Conservation (phyloP, 345 rosid genomes). For the sweet orange (Citrus sinensis) region DNA sequence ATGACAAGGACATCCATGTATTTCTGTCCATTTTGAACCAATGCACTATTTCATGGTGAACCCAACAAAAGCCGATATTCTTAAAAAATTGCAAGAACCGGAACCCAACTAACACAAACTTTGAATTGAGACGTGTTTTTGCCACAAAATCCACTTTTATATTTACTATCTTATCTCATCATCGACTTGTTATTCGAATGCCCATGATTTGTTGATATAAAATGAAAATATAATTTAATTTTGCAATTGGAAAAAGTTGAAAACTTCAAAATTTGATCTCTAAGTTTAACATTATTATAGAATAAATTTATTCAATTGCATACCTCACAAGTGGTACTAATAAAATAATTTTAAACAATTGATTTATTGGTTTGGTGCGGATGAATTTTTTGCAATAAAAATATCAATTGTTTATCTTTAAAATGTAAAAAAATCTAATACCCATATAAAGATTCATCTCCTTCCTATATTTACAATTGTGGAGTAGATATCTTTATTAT, state of each 20-base stretch:
- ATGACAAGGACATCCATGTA: slow-evolving; percentile 5
- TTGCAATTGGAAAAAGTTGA: not conserved
- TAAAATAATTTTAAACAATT: no score
- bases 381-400: not conserved
- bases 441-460: not conserved
- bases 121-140: not conserved
- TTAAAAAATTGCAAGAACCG: not conserved
- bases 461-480: no score
- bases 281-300: no score
- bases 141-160: not conserved
- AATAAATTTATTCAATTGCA: not conserved
- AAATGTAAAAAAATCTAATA: not conserved
- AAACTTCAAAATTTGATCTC: not conserved
- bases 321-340: not conserved
- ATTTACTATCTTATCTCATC: slow-evolving; percentile 4
- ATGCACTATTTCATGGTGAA: not conserved
- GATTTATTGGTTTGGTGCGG: not conserved
- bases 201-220: not conserved
- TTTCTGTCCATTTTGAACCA: not conserved
- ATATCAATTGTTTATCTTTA: no score
- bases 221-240: not conserved
- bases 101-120: slow-evolving; percentile 11
- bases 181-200: not conserved
- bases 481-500: no score
- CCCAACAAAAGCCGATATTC: not conserved